Evolutionary conservation across 2,329 filamentous ascomycete genomes (phyloP), one percentile per base, ranked within the genome.

Genomic region (Alternaria longipes): DNA sequence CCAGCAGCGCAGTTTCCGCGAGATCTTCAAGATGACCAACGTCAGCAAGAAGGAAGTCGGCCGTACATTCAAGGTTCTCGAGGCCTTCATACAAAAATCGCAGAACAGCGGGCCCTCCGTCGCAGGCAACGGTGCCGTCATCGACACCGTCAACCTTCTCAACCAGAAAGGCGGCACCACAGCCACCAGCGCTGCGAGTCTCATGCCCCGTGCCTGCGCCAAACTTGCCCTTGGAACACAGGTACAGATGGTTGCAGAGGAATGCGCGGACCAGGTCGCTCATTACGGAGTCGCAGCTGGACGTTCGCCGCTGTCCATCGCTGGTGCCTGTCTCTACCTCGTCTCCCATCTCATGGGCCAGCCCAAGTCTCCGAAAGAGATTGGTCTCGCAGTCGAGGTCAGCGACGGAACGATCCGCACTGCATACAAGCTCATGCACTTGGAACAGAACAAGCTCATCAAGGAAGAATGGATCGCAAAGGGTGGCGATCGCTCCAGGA

Each of bases 11-110:
- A 97, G 93, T 4, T 99, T 99, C 82, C 89, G 91, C 50, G 96
- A 99, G 79, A 95, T 99, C 73, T 96, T 92, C 81, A 90, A 93
- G 63, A 85, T 98, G 78, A 99, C 95, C 8, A 92, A 92, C 69
- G 94, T 99, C 28, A 90, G 91, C 62, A 97, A 98, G 84, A 98
- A 98, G 82, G 96, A 99, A 76, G 97, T 99, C 65, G 95, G 95
- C 22, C 86, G 94, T 59, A 94, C 94, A 24, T 99, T 97, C 86
- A 99, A 99, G 85, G 57, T 89, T 59, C 85, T 99, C 45, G 94
- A 98, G 81, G 89, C 90, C 70, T 97, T 97, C 81, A 86, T 98
- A 74, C 89, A 90, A 73, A 89, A 89, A 71, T 86, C 92, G 20
- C 69, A 70, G 38, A 68, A 71, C 30, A 50, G 50, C 7, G 69